A percentile compares a stretch with the other conserved stretches of the same genome.
These are phyloP conservation scores for Sporothrix brasiliensis DNA, from an alignment of 2,329 filamentous ascomycete species.

Conservation along the genomic window DNA sequence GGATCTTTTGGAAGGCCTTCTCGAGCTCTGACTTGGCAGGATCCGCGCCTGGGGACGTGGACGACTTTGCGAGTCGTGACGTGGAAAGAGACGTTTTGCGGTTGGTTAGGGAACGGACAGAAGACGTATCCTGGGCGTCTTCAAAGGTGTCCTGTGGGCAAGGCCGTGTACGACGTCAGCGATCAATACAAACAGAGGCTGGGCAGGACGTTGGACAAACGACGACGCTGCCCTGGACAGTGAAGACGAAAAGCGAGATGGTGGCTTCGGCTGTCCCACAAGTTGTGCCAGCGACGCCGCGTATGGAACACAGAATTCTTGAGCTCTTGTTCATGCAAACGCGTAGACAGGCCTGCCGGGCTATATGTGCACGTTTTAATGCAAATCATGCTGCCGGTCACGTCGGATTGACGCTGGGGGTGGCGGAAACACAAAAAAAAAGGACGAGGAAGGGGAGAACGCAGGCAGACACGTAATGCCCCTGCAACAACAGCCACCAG, in stretches of 20 bases:
- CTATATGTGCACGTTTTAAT: constrained; percentile 28
- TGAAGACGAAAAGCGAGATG: not conserved
- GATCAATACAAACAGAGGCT: constrained; percentile 11
- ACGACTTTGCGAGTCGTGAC: constrained; percentile 38
- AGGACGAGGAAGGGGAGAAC: not conserved
- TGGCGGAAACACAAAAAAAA: constrained; percentile 4
- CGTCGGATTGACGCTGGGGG: constrained; percentile 6
- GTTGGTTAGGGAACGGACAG: constrained; percentile 65
- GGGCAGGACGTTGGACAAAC: not conserved
- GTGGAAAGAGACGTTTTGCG: constrained; percentile 46
- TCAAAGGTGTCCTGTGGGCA: constrained; percentile 73
- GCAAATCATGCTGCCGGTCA: constrained; percentile 21
- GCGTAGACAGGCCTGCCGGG: constrained; percentile 1
- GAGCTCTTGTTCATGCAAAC: constrained; percentile 28
- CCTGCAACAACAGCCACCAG: constrained; percentile 6
- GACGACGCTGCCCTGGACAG: not conserved
- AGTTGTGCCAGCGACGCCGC: constrained; percentile 25
- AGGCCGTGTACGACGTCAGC: constrained; percentile 26
- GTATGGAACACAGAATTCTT: constrained; percentile 18
- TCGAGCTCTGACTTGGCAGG: constrained; percentile 41
- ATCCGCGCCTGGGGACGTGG: constrained; percentile 35
- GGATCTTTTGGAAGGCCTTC: constrained; percentile 35
- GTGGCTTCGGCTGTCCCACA: constrained; percentile 16
- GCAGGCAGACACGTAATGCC: constrained; percentile 12
- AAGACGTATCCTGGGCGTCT: constrained; percentile 71